Base-by-base conservation (phyloP, 1,284 basidiomycete species). In the Sporisorium reilianum region DNA sequence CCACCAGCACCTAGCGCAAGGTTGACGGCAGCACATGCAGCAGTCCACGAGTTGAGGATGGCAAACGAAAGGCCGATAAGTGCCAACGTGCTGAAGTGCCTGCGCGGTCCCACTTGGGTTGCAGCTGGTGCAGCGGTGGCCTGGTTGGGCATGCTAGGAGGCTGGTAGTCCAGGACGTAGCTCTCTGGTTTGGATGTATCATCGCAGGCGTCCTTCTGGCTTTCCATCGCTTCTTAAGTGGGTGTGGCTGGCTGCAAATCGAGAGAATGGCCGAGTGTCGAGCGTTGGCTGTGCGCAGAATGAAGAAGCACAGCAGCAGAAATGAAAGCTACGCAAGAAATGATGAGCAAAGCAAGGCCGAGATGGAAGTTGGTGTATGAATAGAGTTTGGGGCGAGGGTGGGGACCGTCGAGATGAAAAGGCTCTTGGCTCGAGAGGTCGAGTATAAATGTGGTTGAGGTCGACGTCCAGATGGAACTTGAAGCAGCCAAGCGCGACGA, bases 41-140 rank as follows among this genome's bases (percentile, higher is more conserved):
- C 74, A 1, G 57, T 57, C 74, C 74, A 76, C 3, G 69, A 74
- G 46, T 76, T 76, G 49, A 76, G 62, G 45, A 73, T 69, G 44
- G 74, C 59, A 44, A 76, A 67, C n/a, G 60, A 57, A 16, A 73
- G 49, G 18, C 74, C 74, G 54, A 76, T 59, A 14, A 76, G 63
- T 3, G 69, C 63, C 9, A 76, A 51, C 7, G 64, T 68, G 52
- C 56, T 52, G 45, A 76, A 76, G 40, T 76, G 74, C 48, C 73
- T 67, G 20, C 56, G 66, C 0, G 60, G 66, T 25, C 41, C 60
- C 20, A 41, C 52, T 16, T 38, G 10, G 36, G 20, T 23, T 4
- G 46, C 4, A 22, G 26, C 44, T 2, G n/a, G 23, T 7, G n/a
- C 18, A 22, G 28, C 14, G 18, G 25, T 20, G 28, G 34, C 55